Percentiles rank a stretch among this genome's conserved stretches.
Conservation (phyloP, 345 rosid genomes). For the Camelina sativa region DNA sequence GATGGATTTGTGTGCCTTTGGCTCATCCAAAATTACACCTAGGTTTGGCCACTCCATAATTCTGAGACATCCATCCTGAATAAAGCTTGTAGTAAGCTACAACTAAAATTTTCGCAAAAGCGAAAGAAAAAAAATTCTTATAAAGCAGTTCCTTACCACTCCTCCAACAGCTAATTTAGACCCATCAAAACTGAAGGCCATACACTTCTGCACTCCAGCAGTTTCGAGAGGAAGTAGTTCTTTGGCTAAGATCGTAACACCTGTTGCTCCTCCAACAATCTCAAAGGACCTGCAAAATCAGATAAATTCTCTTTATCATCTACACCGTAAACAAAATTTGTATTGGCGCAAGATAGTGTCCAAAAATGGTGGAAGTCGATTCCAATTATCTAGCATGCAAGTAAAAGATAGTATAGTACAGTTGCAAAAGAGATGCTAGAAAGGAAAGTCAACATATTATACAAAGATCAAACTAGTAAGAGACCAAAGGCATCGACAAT, state of each 20-base stretch:
- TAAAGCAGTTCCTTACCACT: slow-evolving; percentile 58
- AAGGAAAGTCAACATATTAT: not conserved
- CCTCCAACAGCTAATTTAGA: slow-evolving; percentile 89
- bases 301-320: slow-evolving; percentile 13
- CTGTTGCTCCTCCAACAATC: slow-evolving; percentile 54
- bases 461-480: not conserved
- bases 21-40: slow-evolving; percentile 69
- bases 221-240: slow-evolving; percentile 63
- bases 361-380: slow-evolving; percentile 2
- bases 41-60: slow-evolving; percentile 89
- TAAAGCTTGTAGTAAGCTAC: slow-evolving; percentile 33
- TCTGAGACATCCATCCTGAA: slow-evolving; percentile 90
- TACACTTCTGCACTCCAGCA: slow-evolving; percentile 79
- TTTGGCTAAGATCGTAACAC: slow-evolving; percentile 57
- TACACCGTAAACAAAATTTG: slow-evolving; percentile 1
- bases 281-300: slow-evolving; percentile 71
- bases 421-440: not conserved
- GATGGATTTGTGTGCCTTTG: slow-evolving; percentile 80
- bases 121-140: not conserved
- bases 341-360: slow-evolving; percentile 14
- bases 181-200: slow-evolving; percentile 89
- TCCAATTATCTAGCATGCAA: slow-evolving; percentile 5
- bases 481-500: not conserved
- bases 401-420: not conserved
- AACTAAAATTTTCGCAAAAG: not conserved